Percentiles rank a stretch among this genome's conserved stretches.
Evolutionary conservation across 768 basidiomycete genomes (phyloP).

Genomic region (Dacryopinax primogenitus): DNA sequence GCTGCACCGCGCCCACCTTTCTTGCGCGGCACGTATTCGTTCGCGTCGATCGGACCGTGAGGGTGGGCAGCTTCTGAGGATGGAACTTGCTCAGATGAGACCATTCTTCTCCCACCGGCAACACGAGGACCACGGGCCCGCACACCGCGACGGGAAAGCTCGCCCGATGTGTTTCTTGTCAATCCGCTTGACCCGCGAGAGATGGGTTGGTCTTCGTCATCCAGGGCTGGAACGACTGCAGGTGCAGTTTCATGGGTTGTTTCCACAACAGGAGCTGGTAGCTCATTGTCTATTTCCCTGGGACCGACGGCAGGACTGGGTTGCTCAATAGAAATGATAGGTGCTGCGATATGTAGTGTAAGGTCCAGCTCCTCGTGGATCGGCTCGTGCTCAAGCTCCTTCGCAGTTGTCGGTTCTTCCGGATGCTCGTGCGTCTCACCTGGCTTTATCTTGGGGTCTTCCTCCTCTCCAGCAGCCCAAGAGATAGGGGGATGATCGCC

Average conservation of each 20-base stretch:
- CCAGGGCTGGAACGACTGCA: slow-evolving; percentile 21
- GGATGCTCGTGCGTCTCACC: slow-evolving; percentile 23
- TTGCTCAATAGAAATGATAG: not conserved
- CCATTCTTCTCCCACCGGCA: slow-evolving; percentile 23
- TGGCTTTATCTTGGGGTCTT: slow-evolving; percentile 25
- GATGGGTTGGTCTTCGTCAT: slow-evolving; percentile 24
- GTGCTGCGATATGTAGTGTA: slow-evolving; percentile 12
- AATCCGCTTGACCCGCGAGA: slow-evolving; percentile 38
- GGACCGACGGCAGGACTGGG: too few relatives aligned
- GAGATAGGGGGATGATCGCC: slow-evolving; percentile 9
- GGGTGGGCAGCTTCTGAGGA: slow-evolving; percentile 9
- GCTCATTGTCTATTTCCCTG: too few relatives aligned
- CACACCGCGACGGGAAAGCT: slow-evolving; percentile 39
- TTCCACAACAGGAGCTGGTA: too few relatives aligned
- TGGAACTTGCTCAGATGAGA: not conserved
- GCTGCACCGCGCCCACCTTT: slow-evolving; percentile 26
- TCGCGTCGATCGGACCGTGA: slow-evolving; percentile 19
- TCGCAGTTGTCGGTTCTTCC: slow-evolving; percentile 20
- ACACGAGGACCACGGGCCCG: slow-evolving; percentile 37
- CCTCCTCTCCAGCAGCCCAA: slow-evolving; percentile 29
- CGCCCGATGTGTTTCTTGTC: slow-evolving; percentile 29
- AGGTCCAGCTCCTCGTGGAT: slow-evolving; percentile 10
- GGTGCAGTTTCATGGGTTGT: slow-evolving; percentile 19
- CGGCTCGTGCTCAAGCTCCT: slow-evolving; percentile 8
- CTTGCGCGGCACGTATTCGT: slow-evolving; percentile 21